Percentiles rank a stretch among this genome's conserved stretches.
phyloP scores from a whole-genome alignment of 2,329 filamentous ascomycete genomes.

The Hymenoscyphus albidus region DNA sequence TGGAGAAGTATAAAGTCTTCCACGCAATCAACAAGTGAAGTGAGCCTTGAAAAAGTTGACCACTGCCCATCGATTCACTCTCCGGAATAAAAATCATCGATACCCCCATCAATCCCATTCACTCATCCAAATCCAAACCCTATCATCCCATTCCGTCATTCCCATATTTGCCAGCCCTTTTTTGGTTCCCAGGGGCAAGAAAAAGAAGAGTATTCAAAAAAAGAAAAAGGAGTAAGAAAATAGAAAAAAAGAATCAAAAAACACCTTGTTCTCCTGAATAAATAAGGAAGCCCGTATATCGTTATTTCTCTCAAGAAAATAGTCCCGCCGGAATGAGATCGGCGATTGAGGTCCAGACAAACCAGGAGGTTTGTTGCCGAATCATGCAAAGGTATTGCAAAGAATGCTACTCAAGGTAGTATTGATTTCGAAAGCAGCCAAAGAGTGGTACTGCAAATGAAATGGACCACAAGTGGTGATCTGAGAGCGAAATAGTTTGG shows the following conservation, averaged over 20 bases:
- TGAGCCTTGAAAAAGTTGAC: neutral
- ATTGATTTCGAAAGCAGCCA: neutral
- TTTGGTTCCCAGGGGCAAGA: neutral
- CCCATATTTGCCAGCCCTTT: neutral
- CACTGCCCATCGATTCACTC: conserved; percentile 1
- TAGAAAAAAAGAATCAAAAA: neutral
- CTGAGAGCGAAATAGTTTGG: neutral
- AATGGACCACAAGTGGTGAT: neutral
- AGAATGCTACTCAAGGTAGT: neutral
- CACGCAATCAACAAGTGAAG: neutral
- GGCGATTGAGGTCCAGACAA: neutral
- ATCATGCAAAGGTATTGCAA: neutral
- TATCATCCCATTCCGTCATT: neutral
- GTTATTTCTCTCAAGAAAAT: neutral
- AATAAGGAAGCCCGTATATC: neutral
- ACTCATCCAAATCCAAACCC: neutral
- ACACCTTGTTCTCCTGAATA: neutral
- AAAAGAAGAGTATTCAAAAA: neutral
- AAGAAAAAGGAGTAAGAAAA: neutral
- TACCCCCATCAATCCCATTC: neutral
- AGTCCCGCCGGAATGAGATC: neutral
- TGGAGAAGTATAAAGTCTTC: neutral
- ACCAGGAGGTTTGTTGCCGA: neutral
- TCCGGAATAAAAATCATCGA: neutral
- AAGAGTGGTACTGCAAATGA: neutral